A percentile compares a stretch with the other conserved stretches of the same genome.
phyloP scores from a whole-genome alignment of 2,329 filamentous ascomycete genomes.

The Triangularia setosa region DNA sequence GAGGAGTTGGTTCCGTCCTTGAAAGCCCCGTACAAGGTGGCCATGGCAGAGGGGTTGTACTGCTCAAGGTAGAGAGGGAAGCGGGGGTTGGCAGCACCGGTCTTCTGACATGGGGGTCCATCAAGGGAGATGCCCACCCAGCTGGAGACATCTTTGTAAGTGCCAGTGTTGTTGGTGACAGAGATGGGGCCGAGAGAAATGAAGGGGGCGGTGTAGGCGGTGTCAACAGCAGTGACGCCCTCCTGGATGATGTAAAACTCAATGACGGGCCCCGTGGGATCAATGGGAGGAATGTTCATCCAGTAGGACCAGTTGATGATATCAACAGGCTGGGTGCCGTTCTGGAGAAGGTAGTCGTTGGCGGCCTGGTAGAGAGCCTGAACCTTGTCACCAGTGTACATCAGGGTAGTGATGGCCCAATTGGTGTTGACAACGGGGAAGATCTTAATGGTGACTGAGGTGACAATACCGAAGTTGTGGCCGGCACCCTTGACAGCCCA shows the following conservation, averaged over 20 bases:
- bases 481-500: slow-evolving; percentile 56
- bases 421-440: slow-evolving; percentile 37
- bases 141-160: slow-evolving; percentile 41
- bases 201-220: slow-evolving; percentile 41
- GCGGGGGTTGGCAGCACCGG: slow-evolving; percentile 36
- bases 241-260: slow-evolving; percentile 41
- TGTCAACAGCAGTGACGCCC: slow-evolving; percentile 39
- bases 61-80: slow-evolving; percentile 42
- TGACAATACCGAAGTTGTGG: slow-evolving; percentile 57
- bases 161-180: slow-evolving; percentile 33
- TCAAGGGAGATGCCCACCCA: slow-evolving; percentile 40
- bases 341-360: slow-evolving; percentile 39
- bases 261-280: slow-evolving; percentile 41
- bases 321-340: slow-evolving; percentile 38
- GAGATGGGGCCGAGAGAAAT: slow-evolving; percentile 37
- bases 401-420: slow-evolving; percentile 39
- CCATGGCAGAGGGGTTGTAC: slow-evolving; percentile 34
- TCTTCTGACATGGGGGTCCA: slow-evolving; percentile 40
- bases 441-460: slow-evolving; percentile 42
- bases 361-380: slow-evolving; percentile 41
- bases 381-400: slow-evolving; percentile 43
- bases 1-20: slow-evolving; percentile 26
- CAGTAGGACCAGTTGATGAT: slow-evolving; percentile 50
- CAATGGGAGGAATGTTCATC: slow-evolving; percentile 37
- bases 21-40: slow-evolving; percentile 33